Evolutionary conservation across 495 filamentous ascomycete species (phyloP).

Genomic region (Penicillium odoratum): DNA sequence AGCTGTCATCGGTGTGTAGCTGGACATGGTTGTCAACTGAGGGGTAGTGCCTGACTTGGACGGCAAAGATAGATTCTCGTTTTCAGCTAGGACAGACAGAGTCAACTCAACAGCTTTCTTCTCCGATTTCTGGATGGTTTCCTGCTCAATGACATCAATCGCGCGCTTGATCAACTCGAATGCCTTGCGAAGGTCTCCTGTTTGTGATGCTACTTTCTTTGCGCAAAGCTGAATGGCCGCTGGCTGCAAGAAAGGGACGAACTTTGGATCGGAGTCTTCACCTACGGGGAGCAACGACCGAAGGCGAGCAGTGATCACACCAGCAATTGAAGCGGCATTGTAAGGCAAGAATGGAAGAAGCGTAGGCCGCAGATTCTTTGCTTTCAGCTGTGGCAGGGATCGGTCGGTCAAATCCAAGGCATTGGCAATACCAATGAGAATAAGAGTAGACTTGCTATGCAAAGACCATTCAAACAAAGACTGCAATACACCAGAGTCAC

Average conservation of each 20-base stretch:
- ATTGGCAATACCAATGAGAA: conserved; percentile 93
- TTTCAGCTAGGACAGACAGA: conserved; percentile 63
- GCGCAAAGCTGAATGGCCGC: conserved; percentile 90
- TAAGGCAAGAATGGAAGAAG: conserved; percentile 93
- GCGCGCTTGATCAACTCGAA: conserved; percentile 91
- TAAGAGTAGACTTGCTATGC: conserved; percentile 69
- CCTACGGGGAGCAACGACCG: conserved; percentile 62
- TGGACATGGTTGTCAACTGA: conserved; percentile 46
- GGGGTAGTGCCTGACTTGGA: conserved; percentile 24
- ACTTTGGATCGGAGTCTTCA: conserved; percentile 51
- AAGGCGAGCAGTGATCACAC: conserved; percentile 81
- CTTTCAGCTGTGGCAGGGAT: conserved; percentile 90
- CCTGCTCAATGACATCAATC: conserved; percentile 84
- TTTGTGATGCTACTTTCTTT: conserved; percentile 90
- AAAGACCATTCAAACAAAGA: conserved; percentile 93
- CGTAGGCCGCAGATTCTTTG: conserved; percentile 83
- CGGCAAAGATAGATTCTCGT: conserved; percentile 68
- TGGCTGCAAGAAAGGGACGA: conserved; percentile 86
- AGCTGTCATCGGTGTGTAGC: conserved; percentile 68
- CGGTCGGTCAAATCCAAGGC: conserved; percentile 94
- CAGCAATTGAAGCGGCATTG: conserved; percentile 81
- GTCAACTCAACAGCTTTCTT: conserved; percentile 37
- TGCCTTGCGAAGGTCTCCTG: conserved; percentile 90
- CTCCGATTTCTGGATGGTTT: conserved; percentile 58
- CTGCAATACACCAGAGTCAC: conserved; percentile 85